Evolutionary conservation across 768 basidiomycete genomes (phyloP).

Genomic region (Rubroboletus pulcherrimus): DNA sequence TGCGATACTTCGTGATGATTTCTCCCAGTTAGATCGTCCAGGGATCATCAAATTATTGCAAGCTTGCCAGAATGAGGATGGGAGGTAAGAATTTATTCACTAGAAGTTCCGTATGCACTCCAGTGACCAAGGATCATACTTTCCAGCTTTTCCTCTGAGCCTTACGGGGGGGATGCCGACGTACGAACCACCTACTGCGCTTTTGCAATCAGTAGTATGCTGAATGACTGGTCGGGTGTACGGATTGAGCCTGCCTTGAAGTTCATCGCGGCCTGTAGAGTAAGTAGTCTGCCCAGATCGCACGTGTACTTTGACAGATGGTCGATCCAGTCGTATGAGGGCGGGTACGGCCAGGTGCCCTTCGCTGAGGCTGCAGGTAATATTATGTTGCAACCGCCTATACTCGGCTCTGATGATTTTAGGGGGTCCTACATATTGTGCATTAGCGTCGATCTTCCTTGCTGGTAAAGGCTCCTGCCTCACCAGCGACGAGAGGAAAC

Average conservation of each 20-base stretch:
- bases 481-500: constrained; percentile 39
- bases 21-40: constrained; percentile 60
- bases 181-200: constrained; percentile 85
- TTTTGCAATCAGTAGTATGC: constrained; percentile 74
- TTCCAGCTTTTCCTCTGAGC: constrained; percentile 65
- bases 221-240: constrained; percentile 76
- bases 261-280: constrained; percentile 72
- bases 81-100: constrained; percentile 53
- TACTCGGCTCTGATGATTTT: neutral
- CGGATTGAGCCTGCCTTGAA: constrained; percentile 54
- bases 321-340: constrained; percentile 76
- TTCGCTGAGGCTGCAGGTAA: constrained; percentile 82
- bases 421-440: constrained; percentile 96
- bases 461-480: constrained; percentile 23
- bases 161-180: constrained; percentile 70
- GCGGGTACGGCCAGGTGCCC: constrained; percentile 84
- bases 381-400: constrained; percentile 9
- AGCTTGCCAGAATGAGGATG: constrained; percentile 73
- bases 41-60: constrained; percentile 67
- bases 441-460: constrained; percentile 71
- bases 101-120: constrained; percentile 10
- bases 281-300: constrained; percentile 32
- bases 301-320: neutral
- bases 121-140: constrained; percentile 1
- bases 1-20: constrained; percentile 83